Percentiles rank a stretch among this genome's conserved stretches.
Conservation (phyloP, 306 rosid species). For the Quercus ilex region DNA sequence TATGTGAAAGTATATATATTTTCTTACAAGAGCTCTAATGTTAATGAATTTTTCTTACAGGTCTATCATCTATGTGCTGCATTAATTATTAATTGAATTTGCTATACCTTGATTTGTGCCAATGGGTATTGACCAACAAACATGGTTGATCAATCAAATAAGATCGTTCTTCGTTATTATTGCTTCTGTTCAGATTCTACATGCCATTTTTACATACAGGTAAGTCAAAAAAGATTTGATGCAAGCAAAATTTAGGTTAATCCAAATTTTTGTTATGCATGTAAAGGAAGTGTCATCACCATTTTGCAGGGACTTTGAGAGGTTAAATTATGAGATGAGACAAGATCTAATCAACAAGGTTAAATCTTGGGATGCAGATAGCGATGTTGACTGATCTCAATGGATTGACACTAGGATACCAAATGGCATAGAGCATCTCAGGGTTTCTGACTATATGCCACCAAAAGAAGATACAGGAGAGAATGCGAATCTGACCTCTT, state of each 20-base stretch:
- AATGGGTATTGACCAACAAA: conserved; percentile 41
- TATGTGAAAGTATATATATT: not conserved
- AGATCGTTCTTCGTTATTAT: conserved; percentile 36
- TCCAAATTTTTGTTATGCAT: not conserved
- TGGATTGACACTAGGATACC: conserved; percentile 59
- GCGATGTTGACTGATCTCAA: conserved; percentile 46
- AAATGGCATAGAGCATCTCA: conserved; percentile 48
- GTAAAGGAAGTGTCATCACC: conserved; percentile 2
- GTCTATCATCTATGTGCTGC: conserved; percentile 40
- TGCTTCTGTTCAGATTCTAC: conserved; percentile 45
- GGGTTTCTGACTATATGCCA: conserved; percentile 57
- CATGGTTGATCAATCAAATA: conserved; percentile 43
- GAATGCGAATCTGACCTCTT: conserved; percentile 35
- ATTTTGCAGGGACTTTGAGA: conserved; percentile 60
- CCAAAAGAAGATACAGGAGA: conserved; percentile 48
- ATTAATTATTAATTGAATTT: conserved; percentile 39
- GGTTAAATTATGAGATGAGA: conserved; percentile 55
- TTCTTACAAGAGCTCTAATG: not conserved
- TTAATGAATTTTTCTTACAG: conserved; percentile 26
- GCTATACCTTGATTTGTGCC: conserved; percentile 34
- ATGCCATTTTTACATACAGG: conserved; percentile 73
- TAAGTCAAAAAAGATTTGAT: conserved; percentile 2
- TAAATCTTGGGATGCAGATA: conserved; percentile 33
- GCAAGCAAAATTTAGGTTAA: not conserved
- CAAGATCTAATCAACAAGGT: conserved; percentile 43